Percentiles rank a stretch among this genome's conserved stretches.
These are phyloP conservation scores for Hypoxylon sp. DNA, from an alignment of 2,329 filamentous ascomycete species.

Conservation along the genomic window DNA sequence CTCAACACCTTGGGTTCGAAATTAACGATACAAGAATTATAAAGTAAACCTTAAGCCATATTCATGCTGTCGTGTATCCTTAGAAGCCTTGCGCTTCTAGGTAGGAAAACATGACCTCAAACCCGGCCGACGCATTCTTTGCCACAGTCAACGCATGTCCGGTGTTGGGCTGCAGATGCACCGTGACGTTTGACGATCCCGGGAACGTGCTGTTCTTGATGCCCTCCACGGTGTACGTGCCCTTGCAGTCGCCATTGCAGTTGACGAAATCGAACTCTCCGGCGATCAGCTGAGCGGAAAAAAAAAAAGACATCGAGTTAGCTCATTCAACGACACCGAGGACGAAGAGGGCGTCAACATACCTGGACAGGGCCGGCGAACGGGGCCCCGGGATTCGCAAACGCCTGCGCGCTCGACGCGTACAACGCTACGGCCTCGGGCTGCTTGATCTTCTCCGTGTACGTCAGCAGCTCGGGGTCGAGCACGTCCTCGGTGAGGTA, in stretches of 20 bases:
- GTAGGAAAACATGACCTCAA: conserved; percentile 20
- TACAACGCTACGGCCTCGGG: conserved; percentile 50
- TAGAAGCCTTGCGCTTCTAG: conserved; percentile 10
- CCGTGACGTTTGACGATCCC: conserved; percentile 10
- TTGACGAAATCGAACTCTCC: conserved; percentile 51
- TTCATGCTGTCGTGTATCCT: conserved; percentile 2
- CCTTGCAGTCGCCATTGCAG: conserved; percentile 54
- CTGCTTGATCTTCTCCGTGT: conserved; percentile 51
- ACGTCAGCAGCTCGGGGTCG: conserved; percentile 48
- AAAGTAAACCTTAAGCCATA: background rate
- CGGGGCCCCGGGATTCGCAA: conserved; percentile 42
- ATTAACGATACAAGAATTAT: background rate
- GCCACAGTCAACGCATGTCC: conserved; percentile 17
- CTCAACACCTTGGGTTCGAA: too few relatives aligned
- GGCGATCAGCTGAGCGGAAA: conserved; percentile 43
- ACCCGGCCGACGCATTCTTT: conserved; percentile 18
- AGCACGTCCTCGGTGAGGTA: conserved; percentile 50
- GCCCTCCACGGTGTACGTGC: conserved; percentile 21
- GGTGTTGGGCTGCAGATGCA: conserved; percentile 16
- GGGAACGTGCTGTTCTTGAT: conserved; percentile 14
- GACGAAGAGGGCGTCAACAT: conserved; percentile 14
- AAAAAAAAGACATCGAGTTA: conserved; percentile 17
- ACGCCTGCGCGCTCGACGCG: conserved; percentile 41
- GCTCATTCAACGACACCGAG: too few relatives aligned
- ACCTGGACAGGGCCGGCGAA: conserved; percentile 50